Percentiles rank a stretch among this genome's conserved stretches.
phyloP scores from a whole-genome alignment of 768 basidiomycete species.

The Tephrocybe rancida region DNA sequence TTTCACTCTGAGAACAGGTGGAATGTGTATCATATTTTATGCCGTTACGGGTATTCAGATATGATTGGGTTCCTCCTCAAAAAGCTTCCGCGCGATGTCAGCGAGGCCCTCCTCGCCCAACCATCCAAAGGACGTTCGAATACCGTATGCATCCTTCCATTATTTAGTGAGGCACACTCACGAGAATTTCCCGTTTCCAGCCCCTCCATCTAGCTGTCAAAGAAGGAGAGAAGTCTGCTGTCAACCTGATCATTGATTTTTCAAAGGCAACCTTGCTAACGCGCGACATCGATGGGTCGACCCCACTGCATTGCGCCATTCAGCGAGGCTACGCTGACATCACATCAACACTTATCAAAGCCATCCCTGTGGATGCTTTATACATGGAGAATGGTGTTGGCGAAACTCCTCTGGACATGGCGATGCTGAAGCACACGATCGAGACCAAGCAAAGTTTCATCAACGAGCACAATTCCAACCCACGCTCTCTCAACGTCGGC shows the following conservation, averaged over 20 bases:
- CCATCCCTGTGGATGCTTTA: conserved; percentile 38
- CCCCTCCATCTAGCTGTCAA: conserved; percentile 59
- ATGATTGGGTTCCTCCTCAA: conserved; percentile 45
- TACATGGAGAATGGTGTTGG: conserved; percentile 55
- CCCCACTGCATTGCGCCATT: conserved; percentile 52
- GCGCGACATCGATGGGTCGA: conserved; percentile 52
- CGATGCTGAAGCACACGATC: conserved; percentile 27
- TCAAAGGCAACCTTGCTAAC: conserved; percentile 35
- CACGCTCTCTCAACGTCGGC: background rate
- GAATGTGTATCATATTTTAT: conserved; percentile 59
- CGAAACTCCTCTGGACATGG: conserved; percentile 42
- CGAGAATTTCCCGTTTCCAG: conserved; percentile 26
- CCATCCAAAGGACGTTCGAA: conserved; percentile 47
- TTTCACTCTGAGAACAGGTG: conserved; percentile 34
- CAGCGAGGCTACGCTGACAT: conserved; percentile 34
- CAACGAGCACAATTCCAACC: background rate
- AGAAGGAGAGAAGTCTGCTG: conserved; percentile 24
- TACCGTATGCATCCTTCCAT: conserved; percentile 35
- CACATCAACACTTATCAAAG: conserved; percentile 37
- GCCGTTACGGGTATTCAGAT: conserved; percentile 25
- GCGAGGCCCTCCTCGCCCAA: conserved; percentile 43
- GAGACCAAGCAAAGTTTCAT: conserved; percentile 16
- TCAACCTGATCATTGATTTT: conserved; percentile 40
- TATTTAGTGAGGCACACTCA: background rate
- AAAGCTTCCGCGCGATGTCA: conserved; percentile 53